Evolutionary conservation across 495 filamentous ascomycete genomes (phyloP).

Genomic region (Pseudoneurospora amorphoporcata): DNA sequence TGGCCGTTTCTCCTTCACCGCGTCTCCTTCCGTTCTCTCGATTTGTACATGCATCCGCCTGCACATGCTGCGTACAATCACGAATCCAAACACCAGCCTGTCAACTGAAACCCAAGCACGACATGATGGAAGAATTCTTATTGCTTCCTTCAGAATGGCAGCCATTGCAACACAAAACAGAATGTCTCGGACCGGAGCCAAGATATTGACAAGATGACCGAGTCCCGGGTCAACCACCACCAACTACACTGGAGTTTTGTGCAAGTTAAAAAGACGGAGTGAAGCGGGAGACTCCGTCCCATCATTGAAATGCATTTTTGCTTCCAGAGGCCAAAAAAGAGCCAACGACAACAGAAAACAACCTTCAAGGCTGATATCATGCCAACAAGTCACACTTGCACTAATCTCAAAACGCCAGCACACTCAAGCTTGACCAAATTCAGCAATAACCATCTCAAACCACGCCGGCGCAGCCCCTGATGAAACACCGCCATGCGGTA

Average conservation of each 20-base stretch:
- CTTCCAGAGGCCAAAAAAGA: not conserved
- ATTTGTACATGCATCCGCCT: not conserved
- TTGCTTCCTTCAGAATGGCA: not conserved
- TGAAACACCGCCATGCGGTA: not conserved
- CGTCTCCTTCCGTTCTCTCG: not conserved
- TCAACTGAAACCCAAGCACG: not conserved
- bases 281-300: not conserved
- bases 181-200: not conserved
- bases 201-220: not conserved
- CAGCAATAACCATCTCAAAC: not conserved
- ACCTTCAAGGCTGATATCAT: not conserved
- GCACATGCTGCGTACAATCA: not conserved
- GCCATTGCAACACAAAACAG: not conserved
- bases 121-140: not conserved
- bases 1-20: not conserved
- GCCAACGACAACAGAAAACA: not conserved
- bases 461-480: not conserved
- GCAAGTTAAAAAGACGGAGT: not conserved
- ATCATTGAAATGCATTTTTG: not conserved
- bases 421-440: not conserved
- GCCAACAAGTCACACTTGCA: not conserved
- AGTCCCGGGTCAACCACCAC: not conserved
- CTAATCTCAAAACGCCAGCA: not conserved
- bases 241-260: not conserved
- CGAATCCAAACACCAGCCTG: not conserved